Evolutionary conservation across 345 rosid species (phyloP), one percentile per base, ranked within the genome.

Genomic region (Citrus sp.): DNA sequence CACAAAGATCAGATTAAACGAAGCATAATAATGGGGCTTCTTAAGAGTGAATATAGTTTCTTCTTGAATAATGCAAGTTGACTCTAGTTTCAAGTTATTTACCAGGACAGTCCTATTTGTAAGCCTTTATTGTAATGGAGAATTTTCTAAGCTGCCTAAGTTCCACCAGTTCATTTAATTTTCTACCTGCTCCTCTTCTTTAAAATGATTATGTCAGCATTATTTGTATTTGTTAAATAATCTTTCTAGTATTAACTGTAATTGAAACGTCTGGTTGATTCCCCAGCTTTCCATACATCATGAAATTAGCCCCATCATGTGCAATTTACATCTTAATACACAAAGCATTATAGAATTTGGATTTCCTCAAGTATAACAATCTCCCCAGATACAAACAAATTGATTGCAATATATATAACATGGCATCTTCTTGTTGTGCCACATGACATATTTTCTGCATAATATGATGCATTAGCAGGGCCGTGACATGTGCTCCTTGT

Each of bases 391-490:
- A 46, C 18, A 12, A 42, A 42, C 51, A 42, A 12, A 42, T 61
- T 13, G 66, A 61, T 27, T 10, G 66, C 21, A 27, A 63, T 14
- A 5, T 2, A 32, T 32, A 0, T 6, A 28, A 2, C 30, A 2
- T 28, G 38, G 22, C 67, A 28, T 22, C 19, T 9, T 63, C 67
- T 2, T 18, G 24, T 32, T 34, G 14, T 19, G 69, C 40, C 40
- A 6, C 38, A 18, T 2, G 0, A 32, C 38, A 18, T 64, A 2
- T 14, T 12, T 62, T 5, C 64, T 60, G 64, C 14, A 59, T 24
- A 3, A 1, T 0, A 0, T 3, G 0, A 28, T 13, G 5, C 18
- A 25, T 3, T 0, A 59, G 25, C 28, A 5, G 22, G 14, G 18
- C 67, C 1, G 0, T 5, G 67, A 28, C 67, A 5, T 25, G 65